Conservation (phyloP, 1,139 yeast genomes). For the Sugiyamaella sp. region DNA sequence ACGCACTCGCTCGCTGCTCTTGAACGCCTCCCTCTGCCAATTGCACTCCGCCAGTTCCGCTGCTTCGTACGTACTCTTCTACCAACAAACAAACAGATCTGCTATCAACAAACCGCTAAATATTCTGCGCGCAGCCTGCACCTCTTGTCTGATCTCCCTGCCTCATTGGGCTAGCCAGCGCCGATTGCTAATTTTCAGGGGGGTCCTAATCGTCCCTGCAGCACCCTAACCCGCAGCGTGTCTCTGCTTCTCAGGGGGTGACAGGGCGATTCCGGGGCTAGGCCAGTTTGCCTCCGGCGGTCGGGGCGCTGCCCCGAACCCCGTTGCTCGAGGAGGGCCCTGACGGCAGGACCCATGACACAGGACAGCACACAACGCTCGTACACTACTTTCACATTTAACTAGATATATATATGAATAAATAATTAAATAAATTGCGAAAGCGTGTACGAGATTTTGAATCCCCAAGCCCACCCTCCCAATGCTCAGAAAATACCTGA, state of each 20-base stretch:
- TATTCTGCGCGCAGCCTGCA: not conserved
- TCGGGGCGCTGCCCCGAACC: not conserved
- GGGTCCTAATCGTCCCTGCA: not conserved
- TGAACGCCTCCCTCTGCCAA: too few relatives aligned
- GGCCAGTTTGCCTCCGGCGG: slow-evolving; percentile 1
- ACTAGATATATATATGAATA: too few relatives aligned
- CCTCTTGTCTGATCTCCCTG: not conserved
- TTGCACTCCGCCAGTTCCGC: too few relatives aligned
- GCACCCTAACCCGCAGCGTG: not conserved
- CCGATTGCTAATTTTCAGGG: not conserved
- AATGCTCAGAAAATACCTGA: not conserved
- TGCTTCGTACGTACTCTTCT: not conserved
- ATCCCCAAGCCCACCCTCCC: slow-evolving; percentile 5
- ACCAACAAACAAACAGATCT: not conserved
- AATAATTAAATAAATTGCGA: not conserved
- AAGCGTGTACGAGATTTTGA: not conserved
- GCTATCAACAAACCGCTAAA: not conserved
- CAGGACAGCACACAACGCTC: too few relatives aligned
- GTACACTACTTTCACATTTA: too few relatives aligned
- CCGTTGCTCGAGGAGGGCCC: not conserved
- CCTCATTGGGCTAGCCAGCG: not conserved
- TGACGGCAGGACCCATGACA: not conserved
- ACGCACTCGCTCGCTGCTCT: too few relatives aligned
- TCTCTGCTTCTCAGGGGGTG: not conserved
- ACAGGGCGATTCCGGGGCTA: too few relatives aligned